Base-by-base conservation (phyloP, 2,329 filamentous ascomycete species). In the Xylariales sp. region DNA sequence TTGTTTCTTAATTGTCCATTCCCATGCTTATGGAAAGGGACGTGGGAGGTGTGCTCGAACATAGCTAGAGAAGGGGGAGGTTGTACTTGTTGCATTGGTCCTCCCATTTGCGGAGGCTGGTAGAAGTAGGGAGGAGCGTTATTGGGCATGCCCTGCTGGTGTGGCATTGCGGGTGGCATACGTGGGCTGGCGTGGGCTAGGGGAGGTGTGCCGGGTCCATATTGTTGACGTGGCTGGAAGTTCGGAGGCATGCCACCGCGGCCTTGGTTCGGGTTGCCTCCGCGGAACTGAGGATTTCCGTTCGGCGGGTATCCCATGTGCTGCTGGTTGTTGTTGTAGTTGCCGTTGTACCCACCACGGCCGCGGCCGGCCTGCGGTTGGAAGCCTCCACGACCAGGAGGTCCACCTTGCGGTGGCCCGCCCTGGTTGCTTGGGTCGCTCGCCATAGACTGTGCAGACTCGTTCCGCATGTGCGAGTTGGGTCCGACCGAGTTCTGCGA, bases 361-460 rank as follows among this genome's bases (percentile, higher is more conserved):
- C 74, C 71, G 46, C 76, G 71, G 37, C 70, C 69, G 34, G 65
- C 67, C 48, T 73, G 69, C 22, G 66, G 60, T 37, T 65, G 61
- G 50, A 67, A 78, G 51, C 70, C 73, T 50, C 74, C 79, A 52
- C 78, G 77, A 51, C 73, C 74, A 55, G 35, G 25, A 22, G 33
- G 80, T 72, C 28, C 74, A 71, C 32, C 47, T 46, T 35, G 50
- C 50, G 53, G 51, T 46, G 77, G 74, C 28, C 76, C 76, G 51
- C 70, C 71, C 58, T 78, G 76, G 59, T 76, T 80, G 61, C 74
- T 78, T 64, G 83, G 77, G 49, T 90, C 85, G 49, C 81, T 76
- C 16, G 93, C 88, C 27, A 84, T 84, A 21, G 91, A 96, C 65
- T 97, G 90, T 50, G 69, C 58, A 32, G 76, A 43, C 41, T 46